These are phyloP conservation scores for Hibiscus syriacus DNA, from an alignment of 345 rosid species.

Conservation along the genomic window DNA sequence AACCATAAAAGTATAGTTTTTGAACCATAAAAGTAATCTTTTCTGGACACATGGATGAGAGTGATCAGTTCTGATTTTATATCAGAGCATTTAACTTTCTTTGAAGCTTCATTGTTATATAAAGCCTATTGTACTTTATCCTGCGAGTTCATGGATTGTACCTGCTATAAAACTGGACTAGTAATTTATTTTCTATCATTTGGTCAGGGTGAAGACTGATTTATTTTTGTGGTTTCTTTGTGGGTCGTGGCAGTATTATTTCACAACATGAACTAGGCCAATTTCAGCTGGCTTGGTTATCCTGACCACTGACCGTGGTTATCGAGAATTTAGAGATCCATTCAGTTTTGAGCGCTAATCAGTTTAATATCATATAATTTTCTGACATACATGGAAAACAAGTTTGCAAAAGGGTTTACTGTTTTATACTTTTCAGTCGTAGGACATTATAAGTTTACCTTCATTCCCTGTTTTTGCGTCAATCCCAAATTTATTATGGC, in stretches of 20 bases:
- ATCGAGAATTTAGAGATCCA: neutral
- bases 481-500: neutral
- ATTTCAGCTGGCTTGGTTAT: neutral
- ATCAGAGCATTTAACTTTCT: neutral
- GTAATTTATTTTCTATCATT: neutral
- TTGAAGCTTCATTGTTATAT: no score
- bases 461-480: neutral
- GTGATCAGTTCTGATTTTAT: neutral
- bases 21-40: constrained; percentile 2
- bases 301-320: no score
- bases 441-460: neutral
- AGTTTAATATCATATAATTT: neutral
- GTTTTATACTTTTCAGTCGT: neutral
- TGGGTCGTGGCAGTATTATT: neutral
- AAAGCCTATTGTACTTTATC: no score
- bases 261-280: neutral
- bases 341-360: neutral
- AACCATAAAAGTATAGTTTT: constrained; percentile 5
- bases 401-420: neutral
- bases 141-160: neutral
- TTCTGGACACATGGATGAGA: neutral
- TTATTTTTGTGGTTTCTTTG: neutral
- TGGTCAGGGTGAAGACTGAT: neutral
- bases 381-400: neutral
- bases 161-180: neutral